Evolutionary conservation across 2,329 filamentous ascomycete genomes (phyloP), one percentile per base, ranked within the genome.

Genomic region (Lasiodiplodia sp.): DNA sequence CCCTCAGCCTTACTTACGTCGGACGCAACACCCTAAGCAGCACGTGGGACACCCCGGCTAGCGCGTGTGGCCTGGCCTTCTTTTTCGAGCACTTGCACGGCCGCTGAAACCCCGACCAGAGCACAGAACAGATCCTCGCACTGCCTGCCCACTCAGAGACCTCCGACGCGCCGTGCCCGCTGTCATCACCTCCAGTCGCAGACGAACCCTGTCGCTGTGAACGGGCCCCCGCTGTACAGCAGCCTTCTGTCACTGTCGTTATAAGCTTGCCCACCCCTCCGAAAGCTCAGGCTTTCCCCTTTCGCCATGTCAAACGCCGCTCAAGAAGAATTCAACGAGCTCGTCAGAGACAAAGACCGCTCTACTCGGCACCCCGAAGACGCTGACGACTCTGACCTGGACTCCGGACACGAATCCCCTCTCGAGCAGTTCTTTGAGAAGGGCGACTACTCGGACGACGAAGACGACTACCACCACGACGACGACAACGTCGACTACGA

Each of bases 401-500:
- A 82, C 71, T 85, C 91, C 69, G 80, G 92, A 71, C 72, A 76
- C 70, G 63, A 66, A 25, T 57, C 57, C 25, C 38, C 52, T 25
- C 16, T 16, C 88, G 88, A 73, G 84, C 81, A 47, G 37, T 71
- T 75, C 71, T 89, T 90, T 70, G 89, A 92, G 77, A 87, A 88
- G 75, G 82, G 85, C 71, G 82, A 86, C 80, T 82, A 84, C 68
- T 77, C 80, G 80, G 76, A 82, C 79, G 81, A 82, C 72, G 79
- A 82, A 73, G 81, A 83, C 69, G 78, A 81, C 69, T 79, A 82
- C 70, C 76, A 88, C 38, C 68, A 68, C 60, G 40, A 70, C 34
- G 70, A 74, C 63, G 70, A 80, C 31, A 75, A 79, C 63, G 73
- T 76, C 71, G 76, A 89, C 74, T 25, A 56, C 16, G 52, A 57